A percentile compares a stretch with the other conserved stretches of the same genome.
phyloP scores from a whole-genome alignment of 1,139 yeast genomes.

The Suhomyces bokatorum region DNA sequence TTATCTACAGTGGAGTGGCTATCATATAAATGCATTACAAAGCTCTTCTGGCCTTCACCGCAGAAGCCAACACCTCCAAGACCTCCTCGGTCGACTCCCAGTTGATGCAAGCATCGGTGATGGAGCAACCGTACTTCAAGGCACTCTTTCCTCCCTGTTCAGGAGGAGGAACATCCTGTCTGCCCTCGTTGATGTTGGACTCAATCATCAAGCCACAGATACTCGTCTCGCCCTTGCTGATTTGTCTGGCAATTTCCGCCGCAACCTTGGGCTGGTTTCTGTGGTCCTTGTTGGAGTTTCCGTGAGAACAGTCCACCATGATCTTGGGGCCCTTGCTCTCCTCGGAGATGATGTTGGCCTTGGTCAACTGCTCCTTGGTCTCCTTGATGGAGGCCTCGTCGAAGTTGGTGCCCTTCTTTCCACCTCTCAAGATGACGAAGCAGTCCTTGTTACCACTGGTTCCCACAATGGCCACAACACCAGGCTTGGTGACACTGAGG shows the following conservation, averaged over 20 bases:
- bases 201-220: conserved; percentile 97
- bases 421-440: conserved; percentile 92
- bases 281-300: conserved; percentile 88
- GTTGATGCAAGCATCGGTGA: conserved; percentile 94
- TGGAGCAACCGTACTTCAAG: conserved; percentile 87
- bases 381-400: conserved; percentile 71
- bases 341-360: conserved; percentile 41
- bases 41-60: conserved; percentile 75
- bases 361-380: conserved; percentile 58
- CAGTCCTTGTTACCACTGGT: conserved; percentile 92
- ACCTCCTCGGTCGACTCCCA: conserved; percentile 83
- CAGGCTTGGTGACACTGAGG: conserved; percentile 85
- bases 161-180: conserved; percentile 81
- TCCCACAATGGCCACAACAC: conserved; percentile 92
- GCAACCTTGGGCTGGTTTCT: conserved; percentile 95
- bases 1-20: background rate
- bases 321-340: conserved; percentile 59
- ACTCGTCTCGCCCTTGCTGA: conserved; percentile 68
- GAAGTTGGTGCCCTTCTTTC: conserved; percentile 87
- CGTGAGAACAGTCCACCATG: conserved; percentile 98
- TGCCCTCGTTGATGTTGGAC: conserved; percentile 85
- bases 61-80: conserved; percentile 68
- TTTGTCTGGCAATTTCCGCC: conserved; percentile 71
- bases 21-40: conserved; percentile 4
- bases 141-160: conserved; percentile 67